Base-by-base conservation (phyloP, 2,329 filamentous ascomycete species). In the Gaeumannomyces sp. region DNA sequence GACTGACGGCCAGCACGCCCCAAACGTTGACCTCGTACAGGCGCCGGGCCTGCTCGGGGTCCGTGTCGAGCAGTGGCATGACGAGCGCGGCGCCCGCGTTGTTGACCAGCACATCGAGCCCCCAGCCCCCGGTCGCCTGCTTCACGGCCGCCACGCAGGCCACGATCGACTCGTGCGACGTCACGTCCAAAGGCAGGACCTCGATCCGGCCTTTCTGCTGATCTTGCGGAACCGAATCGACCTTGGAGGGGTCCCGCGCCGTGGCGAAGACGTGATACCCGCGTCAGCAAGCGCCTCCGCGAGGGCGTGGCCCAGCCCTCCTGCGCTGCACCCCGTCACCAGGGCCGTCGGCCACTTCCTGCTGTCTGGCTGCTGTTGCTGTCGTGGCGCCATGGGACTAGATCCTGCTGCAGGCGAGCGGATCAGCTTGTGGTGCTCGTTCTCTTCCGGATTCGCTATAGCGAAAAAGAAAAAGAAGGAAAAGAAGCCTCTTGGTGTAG, bases 21-120 rank as follows among this genome's bases (percentile, higher is more conserved):
- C 76, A 79, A 27, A 78, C 67, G 29, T 79, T 79, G 60, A 75
- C 70, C 45, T 78, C 72, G 57, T 79, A 78, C 27, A 76, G 70
- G 16, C 65, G 6, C 63, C 68, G 60, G 4, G 74, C 72, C n/a
- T 72, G 71, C 50, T 69, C 67, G 7, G 76, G 29, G 16, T 71
- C 66, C n/a, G 70, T 69, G 65, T 79, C 77, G 25, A 75, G 65
- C 0, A 77, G 64, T 14, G 76, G 74, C 67, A 73, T 71, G 3
- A 67, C 63, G 61, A 72, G 72, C 56, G 72, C 72, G 57, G 70
- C 67, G 19, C 74, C 79, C 1, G 79, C 77, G 68, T 80, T 79
- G 69, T 81, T 80, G 66, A 81, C 71, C 22, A 81, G 73, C 53
- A 80, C 73, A 66, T 81, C 76, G 16, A 81, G 69, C 27, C 70